phyloP scores from a whole-genome alignment of 2,329 filamentous ascomycete genomes.

The Ilyonectria destructans region DNA sequence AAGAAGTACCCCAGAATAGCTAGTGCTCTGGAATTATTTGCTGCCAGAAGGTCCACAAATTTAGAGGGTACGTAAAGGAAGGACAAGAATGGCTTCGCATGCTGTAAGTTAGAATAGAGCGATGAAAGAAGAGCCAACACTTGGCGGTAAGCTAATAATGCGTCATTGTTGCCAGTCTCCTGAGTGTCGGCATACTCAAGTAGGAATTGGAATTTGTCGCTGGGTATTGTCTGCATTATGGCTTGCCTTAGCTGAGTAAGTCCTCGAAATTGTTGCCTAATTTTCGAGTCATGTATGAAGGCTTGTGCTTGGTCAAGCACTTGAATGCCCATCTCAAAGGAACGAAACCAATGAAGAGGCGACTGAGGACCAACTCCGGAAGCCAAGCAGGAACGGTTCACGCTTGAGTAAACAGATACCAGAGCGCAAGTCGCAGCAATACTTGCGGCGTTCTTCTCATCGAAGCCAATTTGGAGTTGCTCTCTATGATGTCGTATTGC shows the following conservation, averaged over 20 bases:
- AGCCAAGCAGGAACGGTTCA: background rate
- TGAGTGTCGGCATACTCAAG: background rate
- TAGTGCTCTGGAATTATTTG: constrained; percentile 12
- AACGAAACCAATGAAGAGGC: constrained; percentile 18
- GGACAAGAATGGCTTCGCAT: constrained; percentile 1
- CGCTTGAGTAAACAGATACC: constrained; percentile 3
- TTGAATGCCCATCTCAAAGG: background rate
- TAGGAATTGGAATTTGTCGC: constrained; percentile 3
- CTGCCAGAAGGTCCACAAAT: constrained; percentile 9
- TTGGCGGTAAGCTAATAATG: background rate
- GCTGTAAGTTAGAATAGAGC: background rate
- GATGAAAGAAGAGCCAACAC: constrained; percentile 1
- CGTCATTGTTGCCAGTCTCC: background rate
- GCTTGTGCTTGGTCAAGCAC: background rate
- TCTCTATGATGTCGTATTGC: constrained; percentile 13
- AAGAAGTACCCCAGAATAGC: constrained; percentile 22
- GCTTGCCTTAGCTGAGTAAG: background rate
- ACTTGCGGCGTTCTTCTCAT: constrained; percentile 10
- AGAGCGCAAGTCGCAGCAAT: background rate
- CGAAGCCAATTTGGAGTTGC: background rate
- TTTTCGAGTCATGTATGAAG: background rate
- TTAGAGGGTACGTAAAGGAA: background rate
- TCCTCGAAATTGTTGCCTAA: background rate
- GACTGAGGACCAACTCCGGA: background rate
- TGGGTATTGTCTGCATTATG: background rate